phyloP scores from a whole-genome alignment of 371 early-diverging fungal species.

The Thermomucor indicae-seudaticae region DNA sequence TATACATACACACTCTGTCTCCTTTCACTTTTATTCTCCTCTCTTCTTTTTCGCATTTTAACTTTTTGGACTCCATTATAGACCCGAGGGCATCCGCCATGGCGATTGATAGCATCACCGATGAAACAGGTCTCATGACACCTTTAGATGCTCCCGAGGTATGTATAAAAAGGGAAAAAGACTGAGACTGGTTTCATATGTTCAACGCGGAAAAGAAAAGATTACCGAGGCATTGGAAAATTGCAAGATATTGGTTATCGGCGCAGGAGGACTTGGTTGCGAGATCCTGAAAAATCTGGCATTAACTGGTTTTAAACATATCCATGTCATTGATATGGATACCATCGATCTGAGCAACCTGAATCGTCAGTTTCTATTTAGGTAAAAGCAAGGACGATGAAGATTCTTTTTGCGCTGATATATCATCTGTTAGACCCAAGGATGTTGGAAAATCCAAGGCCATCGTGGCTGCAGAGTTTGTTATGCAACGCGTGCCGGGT shows the following conservation, averaged over 20 bases:
- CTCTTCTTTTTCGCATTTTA: no score
- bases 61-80: no score
- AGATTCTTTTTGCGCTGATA: neutral
- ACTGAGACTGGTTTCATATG: no score
- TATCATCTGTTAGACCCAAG: slow-evolving; percentile 34
- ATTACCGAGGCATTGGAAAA: slow-evolving; percentile 21
- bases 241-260: slow-evolving; percentile 71
- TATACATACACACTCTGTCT: no score
- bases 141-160: no score
- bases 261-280: slow-evolving; percentile 99
- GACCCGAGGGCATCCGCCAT: no score
- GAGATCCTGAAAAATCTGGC: slow-evolving; percentile 97
- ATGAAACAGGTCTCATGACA: no score
- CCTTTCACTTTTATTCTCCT: no score
- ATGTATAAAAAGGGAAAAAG: no score
- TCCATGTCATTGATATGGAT: slow-evolving; percentile 96
- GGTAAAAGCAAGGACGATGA: no score
- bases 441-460: slow-evolving; percentile 86
- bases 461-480: slow-evolving; percentile 84
- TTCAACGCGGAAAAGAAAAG: slow-evolving; percentile 12
- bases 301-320: slow-evolving; percentile 80
- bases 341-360: slow-evolving; percentile 98
- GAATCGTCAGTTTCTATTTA: slow-evolving; percentile 98
- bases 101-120: no score
- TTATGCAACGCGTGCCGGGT: slow-evolving; percentile 79